phyloP scores from a whole-genome alignment of 306 rosid species.

The Begonia peltatifolia region DNA sequence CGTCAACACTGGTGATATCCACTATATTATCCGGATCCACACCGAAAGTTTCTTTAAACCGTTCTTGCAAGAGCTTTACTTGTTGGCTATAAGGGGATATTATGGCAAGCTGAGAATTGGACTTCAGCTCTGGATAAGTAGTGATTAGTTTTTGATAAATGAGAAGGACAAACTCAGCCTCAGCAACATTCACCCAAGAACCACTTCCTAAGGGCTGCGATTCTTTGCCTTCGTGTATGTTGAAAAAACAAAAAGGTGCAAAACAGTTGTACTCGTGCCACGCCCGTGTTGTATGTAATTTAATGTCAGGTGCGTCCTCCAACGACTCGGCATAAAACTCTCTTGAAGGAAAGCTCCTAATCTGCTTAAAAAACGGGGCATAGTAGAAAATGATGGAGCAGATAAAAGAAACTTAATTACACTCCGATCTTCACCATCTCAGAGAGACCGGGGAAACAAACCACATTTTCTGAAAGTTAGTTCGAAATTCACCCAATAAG shows the following conservation, averaged over 20 bases:
- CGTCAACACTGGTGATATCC: conserved; percentile 83
- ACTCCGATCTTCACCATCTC: no score
- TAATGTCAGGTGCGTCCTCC: conserved; percentile 57
- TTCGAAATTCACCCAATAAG: no score
- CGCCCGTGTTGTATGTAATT: conserved; percentile 35
- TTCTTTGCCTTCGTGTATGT: conserved; percentile 68
- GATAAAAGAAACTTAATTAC: no score
- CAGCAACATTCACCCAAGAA: conserved; percentile 62
- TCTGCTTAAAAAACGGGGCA: conserved; percentile 27
- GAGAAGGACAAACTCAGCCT: conserved; percentile 76
- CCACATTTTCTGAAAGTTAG: no score
- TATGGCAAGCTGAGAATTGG: conserved; percentile 65
- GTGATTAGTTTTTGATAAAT: conserved; percentile 61
- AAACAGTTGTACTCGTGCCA: conserved; percentile 81
- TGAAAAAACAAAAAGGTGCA: conserved; percentile 82
- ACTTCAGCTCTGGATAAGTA: conserved; percentile 50
- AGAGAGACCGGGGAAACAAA: no score
- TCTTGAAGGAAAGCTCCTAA: conserved; percentile 77
- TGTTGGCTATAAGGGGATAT: conserved; percentile 80
- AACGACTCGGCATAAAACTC: conserved; percentile 72
- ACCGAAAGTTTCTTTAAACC: conserved; percentile 58
- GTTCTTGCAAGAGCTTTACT: conserved; percentile 67
- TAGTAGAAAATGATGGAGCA: background rate
- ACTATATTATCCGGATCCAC: conserved; percentile 59
- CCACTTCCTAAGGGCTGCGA: conserved; percentile 56